These are phyloP conservation scores for Colletotrichum tamarilloi DNA, from an alignment of 2,329 filamentous ascomycete species.

Conservation along the genomic window DNA sequence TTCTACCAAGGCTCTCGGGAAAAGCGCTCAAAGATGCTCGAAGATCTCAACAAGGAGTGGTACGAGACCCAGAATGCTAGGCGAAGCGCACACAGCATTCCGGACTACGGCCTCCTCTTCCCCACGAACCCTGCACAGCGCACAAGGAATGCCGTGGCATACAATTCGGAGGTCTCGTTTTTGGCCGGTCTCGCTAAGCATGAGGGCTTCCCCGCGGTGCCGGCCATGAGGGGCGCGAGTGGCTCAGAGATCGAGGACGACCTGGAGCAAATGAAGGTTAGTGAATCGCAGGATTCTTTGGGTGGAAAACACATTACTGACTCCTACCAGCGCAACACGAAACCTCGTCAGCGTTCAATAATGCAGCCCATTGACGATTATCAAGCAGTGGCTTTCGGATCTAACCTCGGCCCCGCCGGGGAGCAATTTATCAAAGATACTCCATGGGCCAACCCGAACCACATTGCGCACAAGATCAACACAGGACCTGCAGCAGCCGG, in stretches of 20 bases:
- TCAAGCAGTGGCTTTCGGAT: slow-evolving; percentile 58
- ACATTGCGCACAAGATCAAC: slow-evolving; percentile 71
- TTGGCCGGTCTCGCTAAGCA: slow-evolving; percentile 93
- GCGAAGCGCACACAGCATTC: slow-evolving; percentile 81
- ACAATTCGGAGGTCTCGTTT: slow-evolving; percentile 94
- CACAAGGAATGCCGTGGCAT: slow-evolving; percentile 86
- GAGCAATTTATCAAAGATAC: slow-evolving; percentile 91
- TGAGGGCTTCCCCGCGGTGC: slow-evolving; percentile 95
- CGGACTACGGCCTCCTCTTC: slow-evolving; percentile 85
- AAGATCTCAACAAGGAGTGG: slow-evolving; percentile 87
- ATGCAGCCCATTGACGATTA: slow-evolving; percentile 59
- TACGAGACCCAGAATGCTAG: slow-evolving; percentile 93
- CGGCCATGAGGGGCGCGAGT: slow-evolving; percentile 80
- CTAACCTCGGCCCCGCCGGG: slow-evolving; percentile 73
- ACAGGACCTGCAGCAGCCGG: slow-evolving; percentile 43
- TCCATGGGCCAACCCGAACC: slow-evolving; percentile 91
- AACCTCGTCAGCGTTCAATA: slow-evolving; percentile 49
- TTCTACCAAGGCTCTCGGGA: slow-evolving; percentile 90
- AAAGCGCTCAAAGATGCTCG: slow-evolving; percentile 81
- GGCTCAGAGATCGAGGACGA: slow-evolving; percentile 84
- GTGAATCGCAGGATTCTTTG: neutral
- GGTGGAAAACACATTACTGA: neutral
- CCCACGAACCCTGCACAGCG: slow-evolving; percentile 81
- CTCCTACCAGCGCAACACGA: slow-evolving; percentile 24
- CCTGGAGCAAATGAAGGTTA: slow-evolving; percentile 86